Evolutionary conservation across 257 asterid genomes (phyloP), one percentile per base, ranked within the genome.

Genomic region (Paraleonurus japonicus): DNA sequence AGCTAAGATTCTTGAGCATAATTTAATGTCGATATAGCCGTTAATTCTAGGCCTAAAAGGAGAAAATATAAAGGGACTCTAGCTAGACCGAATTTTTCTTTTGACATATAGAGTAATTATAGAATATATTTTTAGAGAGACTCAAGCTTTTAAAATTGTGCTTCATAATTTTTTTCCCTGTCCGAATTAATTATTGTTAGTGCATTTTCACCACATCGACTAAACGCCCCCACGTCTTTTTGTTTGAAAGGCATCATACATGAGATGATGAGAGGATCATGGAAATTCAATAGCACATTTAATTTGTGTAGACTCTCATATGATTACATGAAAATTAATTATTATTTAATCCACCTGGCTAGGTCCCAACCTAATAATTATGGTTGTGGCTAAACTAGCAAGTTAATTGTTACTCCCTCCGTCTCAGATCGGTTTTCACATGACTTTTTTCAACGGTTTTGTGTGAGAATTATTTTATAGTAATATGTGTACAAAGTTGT

Each of bases 1-100:
- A 41, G 26, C 65, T 22, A 60, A 62, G 69, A 74, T 78, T 78
- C 79, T 57, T 53, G 62, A 61, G 72, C 71, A 77, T 43, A 65
- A 66, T 17, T 28, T 19, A 11, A 62, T 62, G 45, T 63, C 20
- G 55, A 61, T 37, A 39, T 47, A 60, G 7, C 19, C 32, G 5
- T 60, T 27, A 43, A 61, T 61, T 61, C 9, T 24, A 5, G 16
- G 5, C 45, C 33, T 67, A 47, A 35, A 64, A 24, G 11, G 7
- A 71, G 41, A 8, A 61, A 16, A 33, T 17, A 16, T 41, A 41
- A 15, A 65, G 8, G 54, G 41, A n/a, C 57, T 41, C 39, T 43
- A 65, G 39, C 75, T 59, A 17, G 23, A 72, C 9, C 3, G 57
- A 64, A 35, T 64, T 73, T 53, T 55, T 39, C 37, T 22, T 47